These are phyloP conservation scores for Pleurotus eryngii DNA, from an alignment of 768 basidiomycete species.

Conservation along the genomic window DNA sequence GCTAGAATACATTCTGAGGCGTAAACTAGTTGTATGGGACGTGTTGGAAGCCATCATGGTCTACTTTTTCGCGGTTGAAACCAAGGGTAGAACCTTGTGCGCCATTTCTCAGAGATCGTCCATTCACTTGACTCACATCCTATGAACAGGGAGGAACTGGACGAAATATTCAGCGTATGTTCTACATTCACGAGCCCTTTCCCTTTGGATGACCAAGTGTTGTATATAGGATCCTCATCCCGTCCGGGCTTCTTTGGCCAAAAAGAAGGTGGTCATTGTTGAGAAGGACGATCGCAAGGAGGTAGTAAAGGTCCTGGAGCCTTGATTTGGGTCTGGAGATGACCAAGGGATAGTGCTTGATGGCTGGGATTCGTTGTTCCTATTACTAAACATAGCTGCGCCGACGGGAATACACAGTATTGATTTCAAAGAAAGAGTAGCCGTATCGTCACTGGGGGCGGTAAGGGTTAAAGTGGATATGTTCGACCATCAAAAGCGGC, in stretches of 20 bases:
- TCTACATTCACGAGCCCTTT: neutral
- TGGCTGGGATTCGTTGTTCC: too few relatives aligned
- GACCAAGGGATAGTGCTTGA: too few relatives aligned
- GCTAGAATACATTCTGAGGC: neutral
- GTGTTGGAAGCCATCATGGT: constrained; percentile 35
- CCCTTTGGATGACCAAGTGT: neutral
- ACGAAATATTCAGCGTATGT: constrained; percentile 37
- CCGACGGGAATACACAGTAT: too few relatives aligned
- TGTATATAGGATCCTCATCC: constrained; percentile 31
- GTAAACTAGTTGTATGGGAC: constrained; percentile 29
- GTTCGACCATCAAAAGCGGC: too few relatives aligned
- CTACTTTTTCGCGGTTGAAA: constrained; percentile 39
- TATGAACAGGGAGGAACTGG: constrained; percentile 35
- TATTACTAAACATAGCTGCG: too few relatives aligned
- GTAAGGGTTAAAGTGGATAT: too few relatives aligned
- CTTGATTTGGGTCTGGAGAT: neutral
- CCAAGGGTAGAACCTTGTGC: constrained; percentile 39
- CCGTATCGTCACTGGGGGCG: too few relatives aligned
- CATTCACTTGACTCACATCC: neutral
- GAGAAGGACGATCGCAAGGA: constrained; percentile 25
- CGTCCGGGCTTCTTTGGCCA: constrained; percentile 37
- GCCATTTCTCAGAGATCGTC: constrained; percentile 11
- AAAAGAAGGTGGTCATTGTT: constrained; percentile 35
- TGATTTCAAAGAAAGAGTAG: too few relatives aligned
- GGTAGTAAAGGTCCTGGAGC: constrained; percentile 11